Evolutionary conservation across 139 green algal species (phyloP), one percentile per base, ranked within the genome.

Genomic region (Coelastrella sp.): DNA sequence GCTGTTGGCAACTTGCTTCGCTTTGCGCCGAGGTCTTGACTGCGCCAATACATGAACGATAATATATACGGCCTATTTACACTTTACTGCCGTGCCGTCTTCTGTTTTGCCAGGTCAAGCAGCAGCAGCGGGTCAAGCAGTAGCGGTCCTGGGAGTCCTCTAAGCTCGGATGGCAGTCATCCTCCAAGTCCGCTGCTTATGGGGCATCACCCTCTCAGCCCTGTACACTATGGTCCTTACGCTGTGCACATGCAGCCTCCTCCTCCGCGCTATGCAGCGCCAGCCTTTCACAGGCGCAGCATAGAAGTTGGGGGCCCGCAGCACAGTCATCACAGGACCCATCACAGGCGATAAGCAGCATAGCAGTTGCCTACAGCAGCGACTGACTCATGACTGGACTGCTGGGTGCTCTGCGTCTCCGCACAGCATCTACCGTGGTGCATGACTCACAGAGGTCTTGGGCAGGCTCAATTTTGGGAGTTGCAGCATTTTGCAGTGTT

Each of bases 101-200:
- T 8, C 74, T 80, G 8, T 57, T 19, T 10, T 80, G 25, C 58
- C 81, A 86, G 81, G 81, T 60, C n/a, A 12, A 86, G 81, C 59
- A 86, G 81, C 60, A 86, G 82, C 65, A 87, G 82, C 25, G 65
- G 82, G 82, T 87, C 82, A 8, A 87, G 82, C 65, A 87, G 82
- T 49, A 87, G 82, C 63, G 65, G 82, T 63, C 74, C 82, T 58
- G 74, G 82, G 27, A 87, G 82, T 20, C 72, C 82, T 35, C 65
- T 73, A 14, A 87, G 81, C 24, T 73, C 57, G 56, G 82, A 78
- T 57, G 27, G 60, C 65, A 87, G 82, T 70, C 57, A 68, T 8
- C 65, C 65, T 4, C 49, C 27, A 14, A 87, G 82, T 65, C 82
- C 82, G 12, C 58, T 87, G 82, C 20, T 87, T 7, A 60, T 87